Conservation (phyloP, 2,329 filamentous ascomycete species). For the Huntiella decipiens region DNA sequence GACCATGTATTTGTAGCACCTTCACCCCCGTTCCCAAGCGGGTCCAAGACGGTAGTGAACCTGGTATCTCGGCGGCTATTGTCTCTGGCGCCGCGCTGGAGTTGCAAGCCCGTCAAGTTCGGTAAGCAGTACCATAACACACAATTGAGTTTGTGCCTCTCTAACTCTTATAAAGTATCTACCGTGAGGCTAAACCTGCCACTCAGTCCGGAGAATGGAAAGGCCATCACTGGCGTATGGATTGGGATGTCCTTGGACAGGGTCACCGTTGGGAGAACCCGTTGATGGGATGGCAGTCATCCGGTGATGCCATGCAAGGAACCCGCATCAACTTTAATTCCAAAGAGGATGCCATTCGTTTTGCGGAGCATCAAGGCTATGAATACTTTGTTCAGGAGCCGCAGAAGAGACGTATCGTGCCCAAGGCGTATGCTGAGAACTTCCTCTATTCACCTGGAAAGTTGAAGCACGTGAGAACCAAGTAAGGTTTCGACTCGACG, state of each 20-base stretch:
- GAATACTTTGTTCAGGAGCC: conserved; percentile 98
- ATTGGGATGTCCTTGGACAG: conserved; percentile 87
- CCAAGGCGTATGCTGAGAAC: conserved; percentile 95
- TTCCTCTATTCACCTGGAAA: conserved; percentile 72
- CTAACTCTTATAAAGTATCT: conserved; percentile 47
- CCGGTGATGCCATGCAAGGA: conserved; percentile 85
- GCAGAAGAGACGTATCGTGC: conserved; percentile 64
- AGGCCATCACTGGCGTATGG: conserved; percentile 80
- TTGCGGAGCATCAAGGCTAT: conserved; percentile 97
- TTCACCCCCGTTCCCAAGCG: conserved; percentile 83
- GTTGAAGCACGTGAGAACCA: conserved; percentile 71
- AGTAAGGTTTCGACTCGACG: conserved; percentile 29
- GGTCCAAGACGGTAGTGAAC: conserved; percentile 81
- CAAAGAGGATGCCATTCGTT: conserved; percentile 87
- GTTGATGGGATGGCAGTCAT: conserved; percentile 96
- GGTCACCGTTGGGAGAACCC: conserved; percentile 97
- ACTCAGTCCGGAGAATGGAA: conserved; percentile 89
- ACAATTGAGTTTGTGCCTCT: neutral
- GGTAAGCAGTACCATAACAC: conserved; percentile 35
- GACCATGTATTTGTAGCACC: conserved; percentile 31
- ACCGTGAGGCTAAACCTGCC: conserved; percentile 76
- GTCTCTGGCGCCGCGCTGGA: conserved; percentile 86
- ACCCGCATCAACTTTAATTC: conserved; percentile 75
- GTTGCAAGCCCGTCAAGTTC: conserved; percentile 80
- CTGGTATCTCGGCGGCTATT: conserved; percentile 60